A percentile compares a stretch with the other conserved stretches of the same genome.
phyloP scores from a whole-genome alignment of 805 yeast species.

The Wickerhamiella shivajii region DNA sequence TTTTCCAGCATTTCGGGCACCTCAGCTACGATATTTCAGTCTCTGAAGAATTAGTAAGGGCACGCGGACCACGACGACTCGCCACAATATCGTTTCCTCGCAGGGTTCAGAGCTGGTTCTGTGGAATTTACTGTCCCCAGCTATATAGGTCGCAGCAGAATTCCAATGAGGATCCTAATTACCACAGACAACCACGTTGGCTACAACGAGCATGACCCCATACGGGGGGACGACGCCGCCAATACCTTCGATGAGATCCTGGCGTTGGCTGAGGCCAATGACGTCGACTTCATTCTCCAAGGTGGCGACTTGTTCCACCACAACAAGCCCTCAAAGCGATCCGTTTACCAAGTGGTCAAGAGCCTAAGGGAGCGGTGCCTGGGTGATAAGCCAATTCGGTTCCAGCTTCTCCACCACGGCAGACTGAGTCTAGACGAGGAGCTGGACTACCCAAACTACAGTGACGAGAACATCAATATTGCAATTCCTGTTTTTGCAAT shows the following conservation, averaged over 20 bases:
- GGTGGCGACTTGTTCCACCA: constrained; percentile 89
- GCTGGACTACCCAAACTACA: constrained; percentile 62
- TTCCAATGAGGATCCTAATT: constrained; percentile 54
- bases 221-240: constrained; percentile 84
- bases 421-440: constrained; percentile 37
- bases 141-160: too few species aligned
- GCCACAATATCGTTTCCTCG: neutral
- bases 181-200: constrained; percentile 98
- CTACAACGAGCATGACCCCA: constrained; percentile 74
- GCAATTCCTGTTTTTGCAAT: constrained; percentile 85
- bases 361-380: constrained; percentile 56
- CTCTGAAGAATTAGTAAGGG: too few species aligned
- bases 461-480: constrained; percentile 79
- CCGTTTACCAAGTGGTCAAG: constrained; percentile 69
- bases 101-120: too few species aligned
- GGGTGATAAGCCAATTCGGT: constrained; percentile 77
- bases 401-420: constrained; percentile 74
- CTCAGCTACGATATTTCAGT: too few species aligned
- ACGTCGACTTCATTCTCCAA: constrained; percentile 76
- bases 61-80: neutral
- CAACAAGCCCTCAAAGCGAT: constrained; percentile 76
- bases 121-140: too few species aligned
- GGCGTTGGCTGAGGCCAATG: constrained; percentile 47
- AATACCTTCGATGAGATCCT: constrained; percentile 73
- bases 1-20: too few species aligned